Conservation (phyloP, 441 rosid genomes). For the Brassica balearica region DNA sequence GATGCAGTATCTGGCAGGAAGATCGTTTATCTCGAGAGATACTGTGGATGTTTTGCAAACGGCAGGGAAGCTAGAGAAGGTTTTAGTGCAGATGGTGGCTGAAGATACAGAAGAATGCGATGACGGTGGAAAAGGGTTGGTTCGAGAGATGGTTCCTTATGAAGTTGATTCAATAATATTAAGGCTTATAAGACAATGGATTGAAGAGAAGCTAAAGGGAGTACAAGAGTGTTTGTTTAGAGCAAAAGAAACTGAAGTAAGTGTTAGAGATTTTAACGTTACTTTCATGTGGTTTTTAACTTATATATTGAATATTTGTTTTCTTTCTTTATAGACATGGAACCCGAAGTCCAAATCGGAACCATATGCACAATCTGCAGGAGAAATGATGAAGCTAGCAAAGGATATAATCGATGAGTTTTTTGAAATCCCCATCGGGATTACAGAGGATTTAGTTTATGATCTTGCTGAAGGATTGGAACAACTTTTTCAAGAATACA, state of each 20-base stretch:
- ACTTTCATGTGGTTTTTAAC: background rate
- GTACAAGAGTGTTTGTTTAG: conserved; percentile 60
- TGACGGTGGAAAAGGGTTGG: conserved; percentile 83
- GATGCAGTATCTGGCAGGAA: conserved; percentile 70
- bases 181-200: conserved; percentile 69
- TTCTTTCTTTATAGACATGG: conserved; percentile 69
- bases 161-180: conserved; percentile 77
- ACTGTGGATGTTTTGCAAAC: conserved; percentile 70
- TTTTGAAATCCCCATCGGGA: conserved; percentile 76
- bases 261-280: conserved; percentile 18
- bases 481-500: conserved; percentile 70
- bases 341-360: conserved; percentile 89
- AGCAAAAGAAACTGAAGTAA: conserved; percentile 81
- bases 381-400: conserved; percentile 66
- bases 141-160: conserved; percentile 86
- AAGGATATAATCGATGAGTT: conserved; percentile 75
- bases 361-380: conserved; percentile 77
- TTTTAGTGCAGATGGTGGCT: conserved; percentile 87
- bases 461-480: conserved; percentile 81
- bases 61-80: conserved; percentile 85
- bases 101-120: conserved; percentile 84
- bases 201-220: conserved; percentile 61
- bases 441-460: conserved; percentile 68
- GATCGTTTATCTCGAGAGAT: conserved; percentile 54
- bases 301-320: background rate